phyloP scores from a whole-genome alignment of 441 rosid genomes.

The Populus hybrid region DNA sequence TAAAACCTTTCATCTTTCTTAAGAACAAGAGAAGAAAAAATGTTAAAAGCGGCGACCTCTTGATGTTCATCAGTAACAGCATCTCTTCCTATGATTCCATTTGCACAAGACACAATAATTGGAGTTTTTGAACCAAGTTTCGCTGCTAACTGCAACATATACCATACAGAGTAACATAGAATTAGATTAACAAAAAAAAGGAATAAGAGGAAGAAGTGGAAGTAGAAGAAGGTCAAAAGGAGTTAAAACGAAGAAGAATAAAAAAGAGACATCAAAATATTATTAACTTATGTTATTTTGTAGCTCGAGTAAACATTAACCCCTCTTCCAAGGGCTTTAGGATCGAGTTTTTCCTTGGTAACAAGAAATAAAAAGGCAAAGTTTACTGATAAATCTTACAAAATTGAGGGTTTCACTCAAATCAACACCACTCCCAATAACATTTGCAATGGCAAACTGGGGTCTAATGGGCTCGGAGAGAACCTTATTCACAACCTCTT shows the following conservation, averaged over 20 bases:
- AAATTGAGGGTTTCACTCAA: slow-evolving; percentile 26
- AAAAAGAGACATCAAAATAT: no score
- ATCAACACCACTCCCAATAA: slow-evolving; percentile 8
- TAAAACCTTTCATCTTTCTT: background rate
- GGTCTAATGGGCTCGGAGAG: no score
- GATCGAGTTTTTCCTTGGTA: background rate
- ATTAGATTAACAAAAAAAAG: background rate
- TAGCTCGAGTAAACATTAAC: no score
- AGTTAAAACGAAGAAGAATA: no score
- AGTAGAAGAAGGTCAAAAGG: background rate
- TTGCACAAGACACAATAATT: slow-evolving; percentile 43
- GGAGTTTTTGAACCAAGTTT: slow-evolving; percentile 59
- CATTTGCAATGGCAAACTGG: no score
- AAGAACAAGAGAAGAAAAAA: background rate
- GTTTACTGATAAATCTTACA: slow-evolving; percentile 27
- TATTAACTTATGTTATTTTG: no score
- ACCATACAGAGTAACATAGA: background rate
- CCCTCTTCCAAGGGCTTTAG: no score
- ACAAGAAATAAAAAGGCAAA: background rate
- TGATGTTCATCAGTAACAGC: slow-evolving; percentile 38
- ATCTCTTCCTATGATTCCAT: slow-evolving; percentile 67
- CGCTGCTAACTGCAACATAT: slow-evolving; percentile 39
- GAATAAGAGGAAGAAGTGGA: background rate
- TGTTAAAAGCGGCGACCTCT: slow-evolving; percentile 47
- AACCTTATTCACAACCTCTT: slow-evolving; percentile 63